Percentiles rank a stretch among this genome's conserved stretches.
These are phyloP conservation scores for Luffa aegyptiaca DNA, from an alignment of 306 rosid species.

Conservation along the genomic window DNA sequence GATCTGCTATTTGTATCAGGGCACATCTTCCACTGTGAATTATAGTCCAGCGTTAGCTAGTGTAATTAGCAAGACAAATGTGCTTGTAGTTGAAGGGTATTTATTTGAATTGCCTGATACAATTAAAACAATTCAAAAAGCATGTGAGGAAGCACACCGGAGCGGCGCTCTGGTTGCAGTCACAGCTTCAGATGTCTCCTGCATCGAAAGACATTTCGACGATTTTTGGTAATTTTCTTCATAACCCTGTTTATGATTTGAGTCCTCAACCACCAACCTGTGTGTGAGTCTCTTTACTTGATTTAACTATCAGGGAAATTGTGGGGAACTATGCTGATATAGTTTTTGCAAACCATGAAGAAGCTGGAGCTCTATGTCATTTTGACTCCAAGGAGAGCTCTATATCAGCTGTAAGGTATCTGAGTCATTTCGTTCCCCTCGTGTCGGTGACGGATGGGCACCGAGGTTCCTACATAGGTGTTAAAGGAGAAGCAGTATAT, in stretches of 20 bases:
- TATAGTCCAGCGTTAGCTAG: constrained; percentile 56
- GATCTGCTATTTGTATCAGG: constrained; percentile 40
- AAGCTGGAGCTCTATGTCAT: constrained; percentile 73
- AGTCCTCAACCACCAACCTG: background rate
- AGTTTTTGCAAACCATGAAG: constrained; percentile 75
- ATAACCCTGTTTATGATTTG: background rate
- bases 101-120: constrained; percentile 86
- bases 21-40: constrained; percentile 76
- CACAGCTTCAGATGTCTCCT: constrained; percentile 89
- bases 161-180: constrained; percentile 78
- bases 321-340: constrained; percentile 64
- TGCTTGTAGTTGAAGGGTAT: constrained; percentile 90
- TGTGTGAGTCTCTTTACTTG: too few species aligned
- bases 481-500: constrained; percentile 78
- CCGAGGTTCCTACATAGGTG: constrained; percentile 72
- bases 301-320: constrained; percentile 55
- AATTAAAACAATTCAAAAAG: constrained; percentile 51
- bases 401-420: constrained; percentile 51
- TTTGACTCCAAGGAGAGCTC: constrained; percentile 52
- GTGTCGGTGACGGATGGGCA: constrained; percentile 83
- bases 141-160: constrained; percentile 69
- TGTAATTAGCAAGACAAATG: constrained; percentile 53
- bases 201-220: constrained; percentile 82
- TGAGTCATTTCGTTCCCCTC: constrained; percentile 84
- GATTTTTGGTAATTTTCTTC: constrained; percentile 53